Evolutionary conservation across 306 rosid species (phyloP).

Genomic region (Gastrolobium villosum): DNA sequence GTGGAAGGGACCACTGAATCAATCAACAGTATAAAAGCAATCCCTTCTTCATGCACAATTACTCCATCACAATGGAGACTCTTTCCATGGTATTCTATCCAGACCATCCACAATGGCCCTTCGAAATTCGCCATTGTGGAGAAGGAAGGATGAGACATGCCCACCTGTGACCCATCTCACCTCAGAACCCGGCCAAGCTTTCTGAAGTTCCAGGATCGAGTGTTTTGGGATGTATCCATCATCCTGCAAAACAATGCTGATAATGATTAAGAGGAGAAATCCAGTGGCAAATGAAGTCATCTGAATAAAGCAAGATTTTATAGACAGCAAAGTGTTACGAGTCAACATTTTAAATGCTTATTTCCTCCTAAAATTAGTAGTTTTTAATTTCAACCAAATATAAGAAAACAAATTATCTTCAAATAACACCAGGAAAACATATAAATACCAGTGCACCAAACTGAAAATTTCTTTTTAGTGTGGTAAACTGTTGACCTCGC

Average conservation of each 20-base stretch:
- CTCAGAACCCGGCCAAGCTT: conserved; percentile 98
- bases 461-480: not conserved
- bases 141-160: conserved; percentile 94
- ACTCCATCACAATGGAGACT: conserved; percentile 57
- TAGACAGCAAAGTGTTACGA: not conserved
- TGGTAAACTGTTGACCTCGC: not conserved
- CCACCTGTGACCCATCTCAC: conserved; percentile 99
- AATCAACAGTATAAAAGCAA: conserved; percentile 25
- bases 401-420: not conserved
- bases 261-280: conserved; percentile 23
- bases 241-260: conserved; percentile 63
- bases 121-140: conserved; percentile 83
- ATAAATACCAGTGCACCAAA: not conserved
- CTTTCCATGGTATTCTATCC: conserved; percentile 83
- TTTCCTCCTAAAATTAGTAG: not conserved
- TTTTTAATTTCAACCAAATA: conserved; percentile 13
- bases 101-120: conserved; percentile 88
- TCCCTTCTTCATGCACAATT: conserved; percentile 27
- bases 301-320: conserved; percentile 17
- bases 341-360: not conserved
- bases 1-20: conserved; percentile 14
- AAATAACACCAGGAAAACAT: not conserved
- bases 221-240: conserved; percentile 94
- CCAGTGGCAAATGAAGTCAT: conserved; percentile 8
- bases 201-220: conserved; percentile 87